Evolutionary conservation across 2,329 filamentous ascomycete species (phyloP), one percentile per base, ranked within the genome.

Genomic region (Thielaviopsis populi): DNA sequence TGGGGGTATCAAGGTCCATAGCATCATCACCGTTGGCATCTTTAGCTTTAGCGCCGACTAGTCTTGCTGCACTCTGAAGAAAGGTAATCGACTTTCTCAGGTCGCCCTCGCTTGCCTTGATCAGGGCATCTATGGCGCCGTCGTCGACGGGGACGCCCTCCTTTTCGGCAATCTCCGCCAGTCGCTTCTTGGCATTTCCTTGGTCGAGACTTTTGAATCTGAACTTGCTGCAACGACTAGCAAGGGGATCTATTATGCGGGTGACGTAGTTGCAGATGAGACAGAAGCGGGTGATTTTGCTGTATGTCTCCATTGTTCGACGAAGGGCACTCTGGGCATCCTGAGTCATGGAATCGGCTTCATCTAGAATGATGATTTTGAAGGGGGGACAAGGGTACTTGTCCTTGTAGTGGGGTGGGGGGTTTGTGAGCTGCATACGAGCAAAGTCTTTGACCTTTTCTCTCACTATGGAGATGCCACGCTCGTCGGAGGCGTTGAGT

Each of bases 371-470:
- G 72, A 99, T 92, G 72, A 99, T 96, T 78, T 99, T 99, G 79
- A 96, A 99, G 0, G 94, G 94, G 24, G 94, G 94, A 72, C 92
- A 97, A 0, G 94, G 91, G 71, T 95, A 96, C 71, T 86, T 76
- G 66, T 79, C 75, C 75, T 83, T 78, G 77, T 88, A 82, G 69
- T 85, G 77, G 67, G 85, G 75, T 0, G 89, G 85, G 1, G 89
- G 85, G 68, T 95, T 90, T 37, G 88, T 91, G 67, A 97, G 83
- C 74, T 96, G 92, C 80, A 95, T 92, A 66, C 92, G 85, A 24
- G 95, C 95, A 74, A 99, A 99, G 74, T 96, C 88, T 75, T 99
- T 99, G 73, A 99, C 91, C 75, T 97, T 97, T 71, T 96, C 90
- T 62, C 94, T 88, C 43, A 99, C 92, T 68, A 99, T 97, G 66